Evolutionary conservation across 2,329 filamentous ascomycete genomes (phyloP), one percentile per base, ranked within the genome.

Genomic region (Stagonosporopsis rhizophila): DNA sequence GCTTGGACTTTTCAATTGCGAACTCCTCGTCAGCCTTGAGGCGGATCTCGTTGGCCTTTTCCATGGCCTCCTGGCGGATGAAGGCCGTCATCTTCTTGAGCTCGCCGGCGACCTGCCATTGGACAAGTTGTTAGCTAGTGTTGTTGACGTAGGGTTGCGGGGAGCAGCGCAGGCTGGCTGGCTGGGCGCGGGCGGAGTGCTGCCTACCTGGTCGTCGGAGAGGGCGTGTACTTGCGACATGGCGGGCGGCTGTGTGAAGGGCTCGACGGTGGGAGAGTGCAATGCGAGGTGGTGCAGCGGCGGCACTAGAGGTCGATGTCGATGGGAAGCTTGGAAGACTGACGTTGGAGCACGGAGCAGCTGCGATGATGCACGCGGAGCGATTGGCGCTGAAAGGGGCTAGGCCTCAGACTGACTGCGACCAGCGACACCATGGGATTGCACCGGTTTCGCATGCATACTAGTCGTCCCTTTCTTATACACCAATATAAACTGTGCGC

Each of bases 81-180:
- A 99, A 99, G 76, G 93, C 94, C 58, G 95, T 98, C 95, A 99
- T 99, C 87, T 99, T 99, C 85, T 91, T 93, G 81, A 99, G 91
- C 87, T 99, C 95, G 81, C 91, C 89, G 81, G 91, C 89, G 85
- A 99, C 95, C 92, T 98, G 77, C 48, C 61, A 64, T 61, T 51
- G 67, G 62, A 55, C 37, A 44, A 41, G 23, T 42, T 32, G 60
- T 73, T 71, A 73, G 69, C 68, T 65, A 64, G 52, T 62, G 67
- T 52, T 59, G 67, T 68, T 59, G 65, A 62, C 62, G 58, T 65
- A 72, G 69, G 47, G 61, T 61, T 66, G 55, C 56, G 52, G 61
- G 62, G 59, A 61, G 62, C 53, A 46, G 58, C 49, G 44, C 28
- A 44, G 45, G 51, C 51, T 37, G 25, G 37, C n/a, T 42, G 50